Evolutionary conservation across 192 early-diverging fungal genomes (phyloP), one percentile per base, ranked within the genome.

Genomic region (Coemansia sp.): DNA sequence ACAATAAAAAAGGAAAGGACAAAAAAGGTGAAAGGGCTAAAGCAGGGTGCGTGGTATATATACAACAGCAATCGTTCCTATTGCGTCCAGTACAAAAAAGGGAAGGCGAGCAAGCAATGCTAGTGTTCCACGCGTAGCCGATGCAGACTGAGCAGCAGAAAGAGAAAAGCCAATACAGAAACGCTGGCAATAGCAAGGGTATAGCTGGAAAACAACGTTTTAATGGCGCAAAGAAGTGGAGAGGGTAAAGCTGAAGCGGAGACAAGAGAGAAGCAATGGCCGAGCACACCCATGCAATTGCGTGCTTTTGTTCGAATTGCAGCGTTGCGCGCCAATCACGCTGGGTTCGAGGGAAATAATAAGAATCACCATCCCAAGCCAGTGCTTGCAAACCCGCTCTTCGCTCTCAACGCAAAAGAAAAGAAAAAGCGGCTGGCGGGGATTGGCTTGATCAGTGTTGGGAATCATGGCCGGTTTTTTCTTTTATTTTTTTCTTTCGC

Each of bases 1-100:
- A 6, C 51, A 30, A 18, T 27, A 19, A 20, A 48, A 51, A 49
- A 59, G 22, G 52, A 30, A 6, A 22, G 22, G 27, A 24, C n/a
- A n/a, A 32, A 32, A 28, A 25, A n/a, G 34, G 46, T 16, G 50
- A 9, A 29, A 57, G 19, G 63, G 52, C 47, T 13, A n/a, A 42
- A 16, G 39, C 39, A 42, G 13, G 14, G 11, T 3, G 39, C 39
- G 8, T 42, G 19, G 19, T 22, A 58, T 55, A 62, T 49, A 50
- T 55, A 59, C 39, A 42, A 42, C 14, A 14, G 39, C 39, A 42
- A 42, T 42, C 39, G 39, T 46, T 46, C 60, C 49, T 29, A 4
- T 18, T 60, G 13, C 24, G 39, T 13, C 20, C 3, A 60, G 46
- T 50, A 9, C 19, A 18, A 57, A 64, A 57, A 56, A 9, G 25